Base-by-base conservation (phyloP, 768 basidiomycete species). In the Termitomyces sp. region DNA sequence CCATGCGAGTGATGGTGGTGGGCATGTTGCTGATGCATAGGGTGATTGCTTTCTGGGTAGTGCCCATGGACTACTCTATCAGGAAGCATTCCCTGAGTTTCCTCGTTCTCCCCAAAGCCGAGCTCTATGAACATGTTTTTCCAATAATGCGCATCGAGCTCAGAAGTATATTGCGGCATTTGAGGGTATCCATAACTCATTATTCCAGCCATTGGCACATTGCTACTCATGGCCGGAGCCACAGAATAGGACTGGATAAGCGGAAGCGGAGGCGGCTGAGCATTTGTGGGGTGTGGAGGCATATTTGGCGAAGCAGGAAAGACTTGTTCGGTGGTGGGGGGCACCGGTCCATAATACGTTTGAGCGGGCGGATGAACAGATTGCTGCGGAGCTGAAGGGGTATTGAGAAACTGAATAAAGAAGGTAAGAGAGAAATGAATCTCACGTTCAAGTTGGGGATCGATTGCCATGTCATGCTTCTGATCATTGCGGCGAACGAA, bases 111-210 rank as follows among this genome's bases (percentile, higher is more conserved):
- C 20, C 84, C 84, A 62, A 85, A 86, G 22, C 89, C 88, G 16
- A 89, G 80, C 62, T 91, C 88, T 45, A 85, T 72, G 62, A 88
- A 83, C 87, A 91, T 90, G 58, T 82, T 83, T 62, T 83, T 82
- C 79, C 84, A 89, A 69, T 91, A 91, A 54, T 82, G 76, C 12
- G 81, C 80, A 67, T 91, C 89, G n/a, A 79, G 76, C 62, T 85
- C 83, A 5, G 81, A 76, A 18, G 79, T 78, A 49, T 80, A 75
- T 36, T 75, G 74, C 22, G 76, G 71, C 39, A 70, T 72, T 26
- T 73, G 60, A 22, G 76, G 76, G 32, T 69, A 71, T 56, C 71
- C 62, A 62, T 74, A 73, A 53, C 65, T 67, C 24, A 65, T 54
- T 26, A 64, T 37, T 12, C 58, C 57, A 45, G 62, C 60, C 42